Evolutionary conservation across 2,329 filamentous ascomycete genomes (phyloP).

Genomic region (Colletotrichum liriopes): DNA sequence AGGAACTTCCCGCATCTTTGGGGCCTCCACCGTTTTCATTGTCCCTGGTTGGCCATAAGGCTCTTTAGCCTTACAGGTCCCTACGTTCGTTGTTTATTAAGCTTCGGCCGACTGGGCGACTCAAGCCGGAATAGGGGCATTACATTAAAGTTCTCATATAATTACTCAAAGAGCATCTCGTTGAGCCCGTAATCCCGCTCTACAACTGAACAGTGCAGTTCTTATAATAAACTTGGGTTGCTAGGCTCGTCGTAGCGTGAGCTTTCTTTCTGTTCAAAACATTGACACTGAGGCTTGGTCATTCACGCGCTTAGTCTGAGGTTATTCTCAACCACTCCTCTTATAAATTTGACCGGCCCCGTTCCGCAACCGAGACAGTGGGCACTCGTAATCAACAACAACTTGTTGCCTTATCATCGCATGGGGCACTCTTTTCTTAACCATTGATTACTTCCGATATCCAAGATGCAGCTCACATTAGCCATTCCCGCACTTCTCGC

Average conservation of each 20-base stretch:
- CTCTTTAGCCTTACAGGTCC: too few relatives aligned
- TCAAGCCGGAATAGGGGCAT: not conserved
- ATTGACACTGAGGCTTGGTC: not conserved
- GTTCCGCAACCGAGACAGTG: not conserved
- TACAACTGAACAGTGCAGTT: not conserved
- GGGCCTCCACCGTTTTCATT: not conserved
- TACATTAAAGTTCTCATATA: not conserved
- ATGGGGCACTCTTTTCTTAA: not conserved
- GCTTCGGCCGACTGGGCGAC: not conserved
- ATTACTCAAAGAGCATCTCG: slow-evolving; percentile 8
- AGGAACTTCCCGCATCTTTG: not conserved
- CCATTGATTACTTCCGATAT: not conserved
- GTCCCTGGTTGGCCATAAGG: not conserved
- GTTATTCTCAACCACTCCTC: not conserved
- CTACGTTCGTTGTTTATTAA: not conserved
- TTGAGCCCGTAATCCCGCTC: not conserved
- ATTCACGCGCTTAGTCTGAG: not conserved
- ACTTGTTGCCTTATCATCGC: too few relatives aligned
- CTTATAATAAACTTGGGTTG: not conserved
- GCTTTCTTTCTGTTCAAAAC: not conserved
- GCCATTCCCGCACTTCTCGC: slow-evolving; percentile 6
- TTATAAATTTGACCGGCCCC: slow-evolving; percentile 5
- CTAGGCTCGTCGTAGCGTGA: not conserved
- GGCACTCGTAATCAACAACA: too few relatives aligned
- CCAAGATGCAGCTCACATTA: slow-evolving; percentile 8